phyloP scores from a whole-genome alignment of 345 rosid genomes.

The Pelargonium nanum region DNA sequence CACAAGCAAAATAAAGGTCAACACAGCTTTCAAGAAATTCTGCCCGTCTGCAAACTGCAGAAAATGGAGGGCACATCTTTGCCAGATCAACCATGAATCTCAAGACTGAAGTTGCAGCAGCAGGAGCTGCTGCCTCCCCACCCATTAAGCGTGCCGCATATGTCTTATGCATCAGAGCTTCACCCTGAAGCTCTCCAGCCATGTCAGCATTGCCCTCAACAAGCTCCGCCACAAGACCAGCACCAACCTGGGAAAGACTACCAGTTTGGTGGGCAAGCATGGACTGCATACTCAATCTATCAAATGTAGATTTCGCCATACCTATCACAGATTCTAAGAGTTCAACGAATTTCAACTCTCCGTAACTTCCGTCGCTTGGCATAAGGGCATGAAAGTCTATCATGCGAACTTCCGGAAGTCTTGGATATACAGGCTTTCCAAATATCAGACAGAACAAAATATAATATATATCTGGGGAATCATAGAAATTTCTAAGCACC shows the following conservation, averaged over 20 bases:
- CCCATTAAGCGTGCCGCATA: slow-evolving; percentile 98
- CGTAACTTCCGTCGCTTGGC: slow-evolving; percentile 69
- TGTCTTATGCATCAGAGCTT: slow-evolving; percentile 99
- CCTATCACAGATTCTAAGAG: slow-evolving; percentile 83
- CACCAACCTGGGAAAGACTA: slow-evolving; percentile 76
- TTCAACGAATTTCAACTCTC: slow-evolving; percentile 85
- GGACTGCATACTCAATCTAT: slow-evolving; percentile 72
- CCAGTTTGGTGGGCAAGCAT: slow-evolving; percentile 91
- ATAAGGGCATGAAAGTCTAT: slow-evolving; percentile 97
- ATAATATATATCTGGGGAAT: slow-evolving; percentile 96
- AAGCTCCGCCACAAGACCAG: slow-evolving; percentile 88
- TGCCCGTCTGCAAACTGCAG: slow-evolving; percentile 82
- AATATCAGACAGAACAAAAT: slow-evolving; percentile 87
- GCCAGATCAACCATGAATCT: slow-evolving; percentile 99
- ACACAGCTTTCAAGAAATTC: slow-evolving; percentile 89
- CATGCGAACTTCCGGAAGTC: slow-evolving; percentile 98
- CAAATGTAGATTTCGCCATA: slow-evolving; percentile 95
- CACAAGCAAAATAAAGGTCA: slow-evolving; percentile 91
- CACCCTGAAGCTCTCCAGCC: slow-evolving; percentile 99
- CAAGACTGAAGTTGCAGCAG: slow-evolving; percentile 90
- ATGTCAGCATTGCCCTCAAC: slow-evolving; percentile 80
- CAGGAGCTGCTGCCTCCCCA: slow-evolving; percentile 99
- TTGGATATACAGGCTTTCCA: slow-evolving; percentile 94
- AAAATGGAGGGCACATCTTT: slow-evolving; percentile 91
- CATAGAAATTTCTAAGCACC: slow-evolving; percentile 89